These are phyloP conservation scores for Galerina marginata DNA, from an alignment of 768 basidiomycete species.

Conservation along the genomic window DNA sequence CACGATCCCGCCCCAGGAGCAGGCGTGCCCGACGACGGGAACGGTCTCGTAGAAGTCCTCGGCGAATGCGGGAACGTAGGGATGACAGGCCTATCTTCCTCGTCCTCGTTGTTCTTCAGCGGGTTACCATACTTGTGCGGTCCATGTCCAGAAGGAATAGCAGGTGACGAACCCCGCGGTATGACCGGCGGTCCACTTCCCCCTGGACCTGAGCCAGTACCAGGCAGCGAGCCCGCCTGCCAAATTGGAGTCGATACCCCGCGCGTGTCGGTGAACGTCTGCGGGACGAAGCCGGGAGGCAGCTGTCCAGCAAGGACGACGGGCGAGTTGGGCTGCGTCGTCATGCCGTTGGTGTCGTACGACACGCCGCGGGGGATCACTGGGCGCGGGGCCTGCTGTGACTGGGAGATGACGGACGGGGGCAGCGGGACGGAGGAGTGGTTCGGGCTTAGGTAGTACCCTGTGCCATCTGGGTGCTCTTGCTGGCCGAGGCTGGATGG, in stretches of 20 bases:
- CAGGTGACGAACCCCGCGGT: not conserved
- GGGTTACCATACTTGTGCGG: slow-evolving; percentile 28
- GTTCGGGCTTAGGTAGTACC: slow-evolving; percentile 16
- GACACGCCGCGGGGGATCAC: not conserved
- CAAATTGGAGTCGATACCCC: slow-evolving; percentile 27
- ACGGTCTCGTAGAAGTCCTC: not conserved
- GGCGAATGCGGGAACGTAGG: slow-evolving; percentile 1
- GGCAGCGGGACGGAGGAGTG: slow-evolving; percentile 9
- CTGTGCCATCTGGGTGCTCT: not conserved
- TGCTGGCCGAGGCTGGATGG: slow-evolving; percentile 3
- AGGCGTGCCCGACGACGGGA: not conserved
- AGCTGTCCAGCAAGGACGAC: slow-evolving; percentile 15
- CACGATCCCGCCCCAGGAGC: not conserved
- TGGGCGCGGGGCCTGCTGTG: not conserved
- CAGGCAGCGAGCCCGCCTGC: slow-evolving; percentile 13
- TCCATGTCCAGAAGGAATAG: not conserved
- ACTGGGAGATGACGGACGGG: not conserved
- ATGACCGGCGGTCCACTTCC: slow-evolving; percentile 12
- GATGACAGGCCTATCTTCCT: not conserved
- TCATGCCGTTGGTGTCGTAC: slow-evolving; percentile 6
- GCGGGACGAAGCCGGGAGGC: slow-evolving; percentile 27
- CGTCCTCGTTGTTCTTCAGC: slow-evolving; percentile 12
- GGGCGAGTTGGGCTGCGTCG: slow-evolving; percentile 21
- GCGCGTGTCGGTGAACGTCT: slow-evolving; percentile 22
- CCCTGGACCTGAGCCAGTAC: not conserved